Evolutionary conservation across 768 basidiomycete genomes (phyloP), one percentile per base, ranked within the genome.

Genomic region (Pulveroboletus sp.): DNA sequence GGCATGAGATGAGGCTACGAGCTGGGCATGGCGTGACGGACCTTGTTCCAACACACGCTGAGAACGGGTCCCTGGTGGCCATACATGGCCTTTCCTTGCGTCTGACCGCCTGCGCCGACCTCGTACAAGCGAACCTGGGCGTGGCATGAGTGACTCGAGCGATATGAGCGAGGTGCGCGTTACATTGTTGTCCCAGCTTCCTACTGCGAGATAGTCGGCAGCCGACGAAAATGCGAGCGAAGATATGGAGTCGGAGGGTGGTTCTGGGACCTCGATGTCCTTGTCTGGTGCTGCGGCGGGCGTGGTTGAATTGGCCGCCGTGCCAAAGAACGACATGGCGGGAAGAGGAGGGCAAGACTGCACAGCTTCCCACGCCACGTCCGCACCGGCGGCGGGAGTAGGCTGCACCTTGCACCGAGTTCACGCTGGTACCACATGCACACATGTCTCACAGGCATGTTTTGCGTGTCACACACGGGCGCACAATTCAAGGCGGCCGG

Each of bases 161-260:
- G 49, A 35, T 23, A 25, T 12, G 36, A 37, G 14, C 34, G 12
- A 23, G 16, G 31, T 3, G 24, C 20, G 38, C 46, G 16, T 36
- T 56, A 93, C 94, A 68, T 90, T 90, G 64, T 92, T 94, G 62
- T 90, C 89, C 95, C 95, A 98, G 57, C 86, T 88, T 46, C 84
- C 93, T 12, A 94, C 94, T 9, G 94, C 93, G 21, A 98, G 78
- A 63, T 90, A 89, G 63, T 95, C 91, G 9, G 87, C 87, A 16
- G 81, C 84, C 6, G 87, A 80, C 0, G 90, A 93, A 71, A 94
- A 97, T 1, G 87, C 70, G 43, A 97, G 68, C 3, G 83, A 80
- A 2, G 92, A 94, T 52, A 95, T 89, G 12, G 90, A 91, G 64
- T 97, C 95, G 9, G 80, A 64, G 4, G 92, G 92, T 0, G 90